phyloP scores from a whole-genome alignment of 2,329 filamentous ascomycete species.

The Eutypa lata region DNA sequence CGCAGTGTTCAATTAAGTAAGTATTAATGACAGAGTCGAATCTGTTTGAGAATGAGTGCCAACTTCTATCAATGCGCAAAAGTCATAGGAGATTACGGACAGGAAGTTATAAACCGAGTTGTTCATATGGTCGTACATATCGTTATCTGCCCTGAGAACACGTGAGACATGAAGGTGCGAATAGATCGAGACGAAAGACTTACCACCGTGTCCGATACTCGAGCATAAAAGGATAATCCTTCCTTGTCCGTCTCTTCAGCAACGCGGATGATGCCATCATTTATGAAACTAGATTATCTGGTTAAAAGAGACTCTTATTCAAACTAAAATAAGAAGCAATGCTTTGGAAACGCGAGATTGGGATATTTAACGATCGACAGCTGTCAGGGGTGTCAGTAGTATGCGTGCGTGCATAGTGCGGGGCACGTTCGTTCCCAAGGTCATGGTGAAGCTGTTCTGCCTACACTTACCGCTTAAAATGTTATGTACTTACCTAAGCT shows the following conservation, averaged over 20 bases:
- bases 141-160: conserved; percentile 73
- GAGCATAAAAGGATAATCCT: conserved; percentile 74
- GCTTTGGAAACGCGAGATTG: no score
- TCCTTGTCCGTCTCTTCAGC: conserved; percentile 61
- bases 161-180: conserved; percentile 13
- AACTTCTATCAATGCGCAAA: not conserved
- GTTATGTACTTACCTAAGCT: not conserved
- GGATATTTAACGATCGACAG: no score
- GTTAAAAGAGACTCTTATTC: no score
- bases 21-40: conserved; percentile 90
- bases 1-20: conserved; percentile 78
- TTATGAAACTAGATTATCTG: not conserved
- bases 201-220: conserved; percentile 88
- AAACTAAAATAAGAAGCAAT: no score
- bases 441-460: not conserved
- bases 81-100: conserved; percentile 34
- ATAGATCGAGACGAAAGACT: conserved; percentile 15
- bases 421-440: no score
- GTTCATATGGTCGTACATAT: conserved; percentile 94
- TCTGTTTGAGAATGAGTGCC: conserved; percentile 31
- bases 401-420: no score
- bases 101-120: conserved; percentile 84
- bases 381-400: not conserved
- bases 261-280: conserved; percentile 32
- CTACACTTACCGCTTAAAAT: not conserved